Percentiles rank a stretch among this genome's conserved stretches.
Evolutionary conservation across 371 early-diverging fungal species (phyloP).

Genomic region (Mortierella sp.): DNA sequence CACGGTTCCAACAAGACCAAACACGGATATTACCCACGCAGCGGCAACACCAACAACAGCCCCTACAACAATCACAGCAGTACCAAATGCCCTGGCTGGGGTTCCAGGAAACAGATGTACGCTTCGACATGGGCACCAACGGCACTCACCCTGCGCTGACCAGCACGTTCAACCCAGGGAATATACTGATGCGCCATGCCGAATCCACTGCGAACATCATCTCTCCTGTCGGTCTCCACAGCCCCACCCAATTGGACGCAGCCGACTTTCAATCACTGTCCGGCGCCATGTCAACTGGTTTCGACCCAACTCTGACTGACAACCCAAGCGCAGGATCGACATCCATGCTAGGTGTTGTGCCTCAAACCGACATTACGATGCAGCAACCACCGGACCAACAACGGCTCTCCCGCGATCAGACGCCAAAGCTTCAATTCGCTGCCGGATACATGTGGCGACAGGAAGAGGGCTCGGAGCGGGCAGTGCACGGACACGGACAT

Average conservation of each 20-base stretch:
- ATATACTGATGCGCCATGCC: neutral
- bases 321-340: constrained; percentile 2
- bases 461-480: constrained; percentile 16
- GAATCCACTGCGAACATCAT: constrained; percentile 8
- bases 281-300: constrained; percentile 1
- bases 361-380: constrained; percentile 10
- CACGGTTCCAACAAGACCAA: constrained; percentile 26
- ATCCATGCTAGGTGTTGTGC: neutral
- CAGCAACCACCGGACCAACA: constrained; percentile 25
- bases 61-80: constrained; percentile 21
- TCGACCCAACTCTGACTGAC: constrained; percentile 7
- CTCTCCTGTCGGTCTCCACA: constrained; percentile 18
- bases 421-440: constrained; percentile 26
- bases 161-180: constrained; percentile 13
- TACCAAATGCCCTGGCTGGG: constrained; percentile 19
- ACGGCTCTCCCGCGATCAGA: constrained; percentile 14
- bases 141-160: neutral
- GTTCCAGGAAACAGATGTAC: constrained; percentile 26
- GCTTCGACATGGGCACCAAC: constrained; percentile 8
- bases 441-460: constrained; percentile 32
- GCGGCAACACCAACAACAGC: constrained; percentile 22
- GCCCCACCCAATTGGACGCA: constrained; percentile 12
- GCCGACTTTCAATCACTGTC: constrained; percentile 21
- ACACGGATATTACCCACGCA: constrained; percentile 17
- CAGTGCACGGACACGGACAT: constrained; percentile 21